Percentiles rank a stretch among this genome's conserved stretches.
Evolutionary conservation across 2,329 filamentous ascomycete genomes (phyloP).

Genomic region (Xylaria digitata): DNA sequence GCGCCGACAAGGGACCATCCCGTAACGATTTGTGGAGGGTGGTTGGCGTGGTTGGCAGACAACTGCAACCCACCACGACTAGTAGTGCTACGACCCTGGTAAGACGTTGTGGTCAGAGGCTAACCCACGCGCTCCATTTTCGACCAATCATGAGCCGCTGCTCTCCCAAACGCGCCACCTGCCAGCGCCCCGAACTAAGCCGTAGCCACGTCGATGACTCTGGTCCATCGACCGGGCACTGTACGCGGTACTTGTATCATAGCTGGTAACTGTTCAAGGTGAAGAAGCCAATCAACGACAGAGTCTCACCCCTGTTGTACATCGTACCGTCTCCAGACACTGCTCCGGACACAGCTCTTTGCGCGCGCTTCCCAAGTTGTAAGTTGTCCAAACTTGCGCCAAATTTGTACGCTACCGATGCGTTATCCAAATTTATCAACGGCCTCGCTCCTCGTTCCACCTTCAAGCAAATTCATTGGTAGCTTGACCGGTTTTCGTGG

Average conservation of each 20-base stretch:
- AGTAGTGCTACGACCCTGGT: background rate
- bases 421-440: constrained; percentile 7
- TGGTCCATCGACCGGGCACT: constrained; percentile 31
- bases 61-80: background rate
- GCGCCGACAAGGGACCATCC: constrained; percentile 21
- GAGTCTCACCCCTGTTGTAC: constrained; percentile 3
- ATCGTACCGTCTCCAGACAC: no score
- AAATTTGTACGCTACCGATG: background rate
- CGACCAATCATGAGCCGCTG: constrained; percentile 23
- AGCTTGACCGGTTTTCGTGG: background rate
- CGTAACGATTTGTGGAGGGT: constrained; percentile 32
- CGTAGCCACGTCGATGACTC: constrained; percentile 33
- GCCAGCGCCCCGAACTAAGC: constrained; percentile 35
- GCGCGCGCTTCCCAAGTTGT: constrained; percentile 19
- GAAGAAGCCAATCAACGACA: constrained; percentile 24
- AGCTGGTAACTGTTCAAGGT: background rate
- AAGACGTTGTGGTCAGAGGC: constrained; percentile 16
- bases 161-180: constrained; percentile 29
- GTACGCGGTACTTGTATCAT: constrained; percentile 29
- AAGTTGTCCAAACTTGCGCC: background rate
- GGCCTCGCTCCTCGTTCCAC: constrained; percentile 19
- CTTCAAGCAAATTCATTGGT: constrained; percentile 11
- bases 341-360: constrained; percentile 8
- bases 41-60: constrained; percentile 24
- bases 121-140: background rate